Percentiles rank a stretch among this genome's conserved stretches.
These are phyloP conservation scores for Protomyces arabidopsidicola DNA, from an alignment of 1,139 yeast species.

Conservation along the genomic window DNA sequence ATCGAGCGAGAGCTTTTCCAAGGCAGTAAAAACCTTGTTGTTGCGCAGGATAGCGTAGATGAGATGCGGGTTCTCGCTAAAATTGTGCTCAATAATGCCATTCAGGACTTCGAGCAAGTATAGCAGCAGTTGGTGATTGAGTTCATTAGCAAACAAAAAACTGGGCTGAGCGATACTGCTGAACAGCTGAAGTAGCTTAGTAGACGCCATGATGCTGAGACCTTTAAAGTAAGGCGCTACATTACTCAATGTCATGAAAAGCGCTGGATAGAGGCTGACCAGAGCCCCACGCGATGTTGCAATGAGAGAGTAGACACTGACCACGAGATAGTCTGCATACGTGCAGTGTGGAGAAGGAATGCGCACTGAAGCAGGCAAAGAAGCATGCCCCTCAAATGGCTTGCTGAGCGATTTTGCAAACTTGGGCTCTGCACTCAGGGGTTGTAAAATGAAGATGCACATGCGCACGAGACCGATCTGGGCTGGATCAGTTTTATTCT, in stretches of 20 bases:
- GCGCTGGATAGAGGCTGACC: conserved; percentile 35
- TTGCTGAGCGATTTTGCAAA: conserved; percentile 37
- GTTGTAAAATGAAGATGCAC: conserved; percentile 56
- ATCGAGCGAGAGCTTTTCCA: conserved; percentile 33
- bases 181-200: conserved; percentile 54
- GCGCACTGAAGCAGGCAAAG: conserved; percentile 37
- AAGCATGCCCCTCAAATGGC: conserved; percentile 37
- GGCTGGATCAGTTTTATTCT: conserved; percentile 45
- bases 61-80: conserved; percentile 37
- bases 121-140: conserved; percentile 54
- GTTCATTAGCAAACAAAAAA: conserved; percentile 46
- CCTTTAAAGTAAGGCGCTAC: conserved; percentile 39
- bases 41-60: conserved; percentile 39
- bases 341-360: conserved; percentile 38
- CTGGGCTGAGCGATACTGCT: conserved; percentile 45
- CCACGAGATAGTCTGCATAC: conserved; percentile 40
- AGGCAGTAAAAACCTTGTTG: conserved; percentile 34
- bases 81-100: conserved; percentile 37
- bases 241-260: conserved; percentile 39
- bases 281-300: conserved; percentile 34
- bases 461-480: conserved; percentile 54
- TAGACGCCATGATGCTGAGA: conserved; percentile 56
- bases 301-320: conserved; percentile 34
- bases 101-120: conserved; percentile 36
- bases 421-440: conserved; percentile 51